phyloP scores from a whole-genome alignment of 768 basidiomycete genomes.

The Glaciozyma martinii region DNA sequence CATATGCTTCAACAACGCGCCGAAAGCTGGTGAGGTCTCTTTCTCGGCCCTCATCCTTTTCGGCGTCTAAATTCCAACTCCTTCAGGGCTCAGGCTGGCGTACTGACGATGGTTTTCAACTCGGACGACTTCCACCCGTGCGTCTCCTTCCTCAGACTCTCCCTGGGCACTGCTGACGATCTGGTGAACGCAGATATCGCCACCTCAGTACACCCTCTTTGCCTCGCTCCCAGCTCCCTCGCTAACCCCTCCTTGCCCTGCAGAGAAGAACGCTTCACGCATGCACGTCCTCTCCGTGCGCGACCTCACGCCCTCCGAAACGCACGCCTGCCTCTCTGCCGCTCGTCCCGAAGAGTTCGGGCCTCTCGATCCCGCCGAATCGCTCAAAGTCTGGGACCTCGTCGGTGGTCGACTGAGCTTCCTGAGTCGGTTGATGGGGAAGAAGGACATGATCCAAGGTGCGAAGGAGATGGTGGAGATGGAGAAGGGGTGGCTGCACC shows the following conservation, averaged over 20 bases:
- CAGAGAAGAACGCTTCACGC: constrained; percentile 61
- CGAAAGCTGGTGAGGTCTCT: constrained; percentile 55
- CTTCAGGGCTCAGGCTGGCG: constrained; percentile 45
- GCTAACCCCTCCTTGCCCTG: constrained; percentile 35
- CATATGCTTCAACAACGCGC: constrained; percentile 77
- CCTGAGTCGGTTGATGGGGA: constrained; percentile 57
- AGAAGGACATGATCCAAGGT: constrained; percentile 53
- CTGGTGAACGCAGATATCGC: constrained; percentile 3
- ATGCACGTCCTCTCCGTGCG: constrained; percentile 70
- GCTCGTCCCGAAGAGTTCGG: constrained; percentile 47
- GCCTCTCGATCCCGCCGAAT: constrained; percentile 44
- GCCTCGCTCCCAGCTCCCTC: not conserved
- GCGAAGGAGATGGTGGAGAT: constrained; percentile 58
- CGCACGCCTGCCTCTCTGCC: constrained; percentile 50
- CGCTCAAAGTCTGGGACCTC: constrained; percentile 45
- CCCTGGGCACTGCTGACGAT: no score
- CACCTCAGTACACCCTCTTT: constrained; percentile 23
- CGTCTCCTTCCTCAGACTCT: no score
- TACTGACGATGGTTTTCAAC: constrained; percentile 56
- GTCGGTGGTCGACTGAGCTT: constrained; percentile 75
- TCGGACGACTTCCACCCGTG: constrained; percentile 21
- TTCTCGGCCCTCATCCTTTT: not conserved
- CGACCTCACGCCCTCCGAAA: constrained; percentile 56
- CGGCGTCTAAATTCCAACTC: constrained; percentile 4
- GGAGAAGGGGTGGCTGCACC: constrained; percentile 71